A percentile compares a stretch with the other conserved stretches of the same genome.
Evolutionary conservation across 768 basidiomycete species (phyloP).

Genomic region (Gloeopeniophorella convolvens): DNA sequence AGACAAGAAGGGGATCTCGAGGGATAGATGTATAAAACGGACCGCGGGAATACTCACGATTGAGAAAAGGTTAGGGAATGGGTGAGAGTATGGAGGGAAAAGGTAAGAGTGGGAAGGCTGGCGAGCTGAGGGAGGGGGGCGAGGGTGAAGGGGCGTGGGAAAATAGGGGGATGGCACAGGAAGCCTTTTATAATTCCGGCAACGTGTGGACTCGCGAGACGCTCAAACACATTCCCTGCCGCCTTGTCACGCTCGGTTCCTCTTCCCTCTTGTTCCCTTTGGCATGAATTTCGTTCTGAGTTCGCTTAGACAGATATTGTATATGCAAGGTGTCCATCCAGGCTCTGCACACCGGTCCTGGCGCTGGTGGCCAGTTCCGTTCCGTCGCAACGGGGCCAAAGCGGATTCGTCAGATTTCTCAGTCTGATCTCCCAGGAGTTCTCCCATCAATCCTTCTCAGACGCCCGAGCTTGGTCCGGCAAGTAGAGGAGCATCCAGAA

Average conservation of each 20-base stretch:
- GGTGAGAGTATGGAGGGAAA: slow-evolving; percentile 9
- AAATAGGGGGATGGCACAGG: slow-evolving; percentile 18
- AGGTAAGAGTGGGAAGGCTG: slow-evolving; percentile 9
- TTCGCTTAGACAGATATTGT: too few species aligned
- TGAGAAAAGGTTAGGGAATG: slow-evolving; percentile 2
- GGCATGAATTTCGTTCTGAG: background rate
- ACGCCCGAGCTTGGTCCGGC: too few species aligned
- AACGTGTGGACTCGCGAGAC: slow-evolving; percentile 16
- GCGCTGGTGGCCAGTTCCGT: too few species aligned
- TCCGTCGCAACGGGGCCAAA: too few species aligned
- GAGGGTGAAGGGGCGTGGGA: slow-evolving; percentile 26
- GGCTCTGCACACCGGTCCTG: too few species aligned
- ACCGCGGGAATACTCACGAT: slow-evolving; percentile 3
- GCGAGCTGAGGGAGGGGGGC: slow-evolving; percentile 21
- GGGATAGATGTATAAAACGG: background rate
- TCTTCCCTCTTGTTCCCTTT: slow-evolving; percentile 4
- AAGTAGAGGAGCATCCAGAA: too few species aligned
- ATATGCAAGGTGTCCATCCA: too few species aligned
- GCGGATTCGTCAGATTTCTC: too few species aligned
- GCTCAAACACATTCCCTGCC: slow-evolving; percentile 6
- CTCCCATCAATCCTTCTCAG: too few species aligned
- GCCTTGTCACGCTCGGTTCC: background rate
- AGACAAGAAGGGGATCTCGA: background rate
- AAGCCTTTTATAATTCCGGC: slow-evolving; percentile 21
- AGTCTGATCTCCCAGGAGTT: too few species aligned